These are phyloP conservation scores for Oryza longistaminata DNA, from an alignment of 176 grass and related monocot genomes.

Conservation along the genomic window DNA sequence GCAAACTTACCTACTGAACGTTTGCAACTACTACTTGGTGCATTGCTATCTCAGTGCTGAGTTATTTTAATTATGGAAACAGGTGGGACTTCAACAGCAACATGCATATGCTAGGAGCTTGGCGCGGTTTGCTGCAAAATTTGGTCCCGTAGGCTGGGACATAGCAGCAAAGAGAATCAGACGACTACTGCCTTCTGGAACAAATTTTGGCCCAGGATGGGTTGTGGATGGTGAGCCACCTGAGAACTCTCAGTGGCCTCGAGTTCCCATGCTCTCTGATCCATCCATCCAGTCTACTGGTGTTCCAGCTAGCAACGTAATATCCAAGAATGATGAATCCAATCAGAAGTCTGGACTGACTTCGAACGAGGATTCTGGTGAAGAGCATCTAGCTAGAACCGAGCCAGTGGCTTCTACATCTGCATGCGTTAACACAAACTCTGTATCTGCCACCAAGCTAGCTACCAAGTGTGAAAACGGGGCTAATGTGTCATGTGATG, in stretches of 20 bases:
- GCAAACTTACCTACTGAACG: conserved; percentile 11
- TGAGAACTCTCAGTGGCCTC: conserved; percentile 42
- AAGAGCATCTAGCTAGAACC: conserved; percentile 39
- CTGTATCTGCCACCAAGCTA: conserved; percentile 24
- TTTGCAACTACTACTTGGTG: neutral
- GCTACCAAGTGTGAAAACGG: conserved; percentile 40
- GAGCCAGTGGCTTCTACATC: conserved; percentile 39
- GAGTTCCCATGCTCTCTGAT: neutral
- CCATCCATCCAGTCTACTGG: conserved; percentile 36
- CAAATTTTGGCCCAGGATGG: conserved; percentile 75
- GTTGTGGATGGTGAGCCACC: conserved; percentile 58
- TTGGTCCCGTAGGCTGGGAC: conserved; percentile 63
- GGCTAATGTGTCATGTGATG: conserved; percentile 32
- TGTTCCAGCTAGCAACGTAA: conserved; percentile 11
- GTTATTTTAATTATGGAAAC: conserved; percentile 19
- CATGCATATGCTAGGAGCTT: conserved; percentile 68
- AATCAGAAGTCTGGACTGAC: conserved; percentile 28
- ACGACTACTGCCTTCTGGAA: conserved; percentile 49
- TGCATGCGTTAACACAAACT: conserved; percentile 25
- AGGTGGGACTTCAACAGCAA: conserved; percentile 62
- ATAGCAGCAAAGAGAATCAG: conserved; percentile 57
- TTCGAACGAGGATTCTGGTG: conserved; percentile 26
- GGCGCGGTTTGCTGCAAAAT: conserved; percentile 53
- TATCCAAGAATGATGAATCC: conserved; percentile 26
- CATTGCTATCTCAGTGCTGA: conserved; percentile 19